Conservation (phyloP, 2,329 filamentous ascomycete species). For the Acrodontium crateriforme region DNA sequence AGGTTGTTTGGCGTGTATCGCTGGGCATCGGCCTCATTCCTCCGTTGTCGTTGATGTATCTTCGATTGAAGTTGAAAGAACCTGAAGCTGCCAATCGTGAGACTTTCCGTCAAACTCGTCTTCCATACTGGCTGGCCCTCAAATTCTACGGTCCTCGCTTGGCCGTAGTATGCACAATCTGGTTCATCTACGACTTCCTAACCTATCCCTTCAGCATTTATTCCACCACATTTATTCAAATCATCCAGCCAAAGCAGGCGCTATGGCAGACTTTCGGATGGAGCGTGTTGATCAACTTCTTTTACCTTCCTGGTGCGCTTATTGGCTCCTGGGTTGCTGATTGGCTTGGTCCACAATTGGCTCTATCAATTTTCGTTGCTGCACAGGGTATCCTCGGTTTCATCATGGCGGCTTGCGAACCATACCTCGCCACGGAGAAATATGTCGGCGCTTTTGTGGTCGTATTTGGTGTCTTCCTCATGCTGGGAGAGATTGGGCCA, state of each 20-base stretch:
- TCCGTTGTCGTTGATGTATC: conserved; percentile 53
- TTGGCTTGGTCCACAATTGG: conserved; percentile 62
- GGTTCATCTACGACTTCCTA: conserved; percentile 74
- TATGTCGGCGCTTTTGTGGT: conserved; percentile 66
- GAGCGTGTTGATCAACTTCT: conserved; percentile 78
- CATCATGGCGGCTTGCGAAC: conserved; percentile 74
- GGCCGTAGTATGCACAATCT: conserved; percentile 57
- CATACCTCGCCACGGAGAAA: conserved; percentile 47
- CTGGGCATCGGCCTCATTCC: conserved; percentile 70
- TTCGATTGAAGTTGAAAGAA: conserved; percentile 62
- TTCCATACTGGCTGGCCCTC: conserved; percentile 37
- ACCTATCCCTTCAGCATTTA: conserved; percentile 79
- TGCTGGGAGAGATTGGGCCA: conserved; percentile 68
- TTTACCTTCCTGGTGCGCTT: conserved; percentile 74
- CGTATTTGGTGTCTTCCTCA: conserved; percentile 63
- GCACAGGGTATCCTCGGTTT: conserved; percentile 70
- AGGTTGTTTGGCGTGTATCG: conserved; percentile 68
- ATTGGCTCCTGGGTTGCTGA: conserved; percentile 66
- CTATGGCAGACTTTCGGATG: conserved; percentile 74
- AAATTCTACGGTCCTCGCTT: conserved; percentile 63
- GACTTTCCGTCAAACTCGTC: conserved; percentile 46
- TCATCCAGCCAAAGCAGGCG: conserved; percentile 43
- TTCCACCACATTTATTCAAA: conserved; percentile 59
- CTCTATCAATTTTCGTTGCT: conserved; percentile 55
- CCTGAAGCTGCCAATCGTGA: conserved; percentile 63